Conservation (phyloP, 176 grass and related monocot species). For the Avena atlantica region DNA sequence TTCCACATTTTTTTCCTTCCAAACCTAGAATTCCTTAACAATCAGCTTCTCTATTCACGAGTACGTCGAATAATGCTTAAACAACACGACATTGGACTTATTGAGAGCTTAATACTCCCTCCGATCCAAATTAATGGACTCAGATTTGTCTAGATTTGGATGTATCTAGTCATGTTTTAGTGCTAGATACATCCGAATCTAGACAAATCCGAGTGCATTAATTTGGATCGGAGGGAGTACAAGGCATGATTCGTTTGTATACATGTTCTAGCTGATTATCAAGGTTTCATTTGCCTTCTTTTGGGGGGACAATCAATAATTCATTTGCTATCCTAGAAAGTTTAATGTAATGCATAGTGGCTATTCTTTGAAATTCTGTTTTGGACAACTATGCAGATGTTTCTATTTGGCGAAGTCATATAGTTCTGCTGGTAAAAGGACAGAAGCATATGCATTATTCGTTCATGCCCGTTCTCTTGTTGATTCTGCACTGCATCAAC, state of each 20-base stretch:
- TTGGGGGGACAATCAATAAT: background rate
- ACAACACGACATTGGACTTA: background rate
- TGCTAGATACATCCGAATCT: too few relatives aligned
- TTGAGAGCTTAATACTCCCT: background rate
- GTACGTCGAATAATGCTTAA: constrained; percentile 1
- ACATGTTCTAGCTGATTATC: background rate
- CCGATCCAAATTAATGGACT: too few relatives aligned
- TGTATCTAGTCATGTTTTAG: too few relatives aligned
- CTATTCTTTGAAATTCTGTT: constrained; percentile 37
- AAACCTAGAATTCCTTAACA: background rate
- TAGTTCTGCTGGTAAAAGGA: constrained; percentile 91
- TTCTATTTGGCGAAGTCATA: constrained; percentile 98
- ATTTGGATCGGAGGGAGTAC: too few relatives aligned
- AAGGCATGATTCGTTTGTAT: background rate
- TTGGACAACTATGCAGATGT: constrained; percentile 65
- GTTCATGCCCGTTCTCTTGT: constrained; percentile 72
- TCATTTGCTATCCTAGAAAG: background rate
- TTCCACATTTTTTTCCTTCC: background rate
- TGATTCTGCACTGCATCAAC: constrained; percentile 65
- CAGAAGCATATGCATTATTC: constrained; percentile 90
- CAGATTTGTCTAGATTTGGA: too few relatives aligned
- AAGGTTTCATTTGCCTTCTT: constrained; percentile 14
- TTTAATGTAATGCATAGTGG: background rate
- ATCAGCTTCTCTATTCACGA: background rate
- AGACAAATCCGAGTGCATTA: too few relatives aligned